Base-by-base conservation (phyloP, 768 basidiomycete species). In the Sarcomyxa edulis region DNA sequence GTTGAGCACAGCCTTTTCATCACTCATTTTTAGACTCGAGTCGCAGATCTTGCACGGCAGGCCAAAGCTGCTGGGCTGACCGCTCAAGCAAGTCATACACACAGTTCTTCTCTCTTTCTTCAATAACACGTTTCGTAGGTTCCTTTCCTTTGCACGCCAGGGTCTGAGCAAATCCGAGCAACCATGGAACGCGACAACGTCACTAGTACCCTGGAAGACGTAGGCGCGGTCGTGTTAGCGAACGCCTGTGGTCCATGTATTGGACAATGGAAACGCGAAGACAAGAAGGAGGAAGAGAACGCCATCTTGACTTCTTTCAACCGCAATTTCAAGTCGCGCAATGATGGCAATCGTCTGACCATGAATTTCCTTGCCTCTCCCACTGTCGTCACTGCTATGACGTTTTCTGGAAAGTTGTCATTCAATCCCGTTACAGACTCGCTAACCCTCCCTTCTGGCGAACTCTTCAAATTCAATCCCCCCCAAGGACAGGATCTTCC, bases 241-340 rank as follows among this genome's bases (percentile, higher is more conserved):
- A 99, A 99, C 59, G 96, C 96, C 3, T 99, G 96, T 49, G 96
- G 96, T 36, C 96, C 96, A 18, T 99, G 96, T 57, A 99, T 98
- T 50, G 96, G 96, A 32, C 95, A 97, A 80, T 99, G 96, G 96
- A 92, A 97, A 56, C 79, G 96, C 19, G 79, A 83, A 31, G 92
- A 91, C 47, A 81, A 83, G 53, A 76, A 86, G 53, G 82, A 75
- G 31, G 87, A 96, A 60, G 87, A 95, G 53, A 98, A 98, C 59
- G 92, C 93, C 8, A 98, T 98, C 48, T 61, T 99, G 41, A 97
- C 95, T 1, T 96, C 92, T 26, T 98, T 98, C 74, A 98, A 99
- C 62, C 79, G 41, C 6, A 74, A 71, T 60, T 68, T 66, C 74
- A 93, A 91, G 65, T 92, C 93, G 2, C 78, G 96, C 48, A 99